Percentiles rank a stretch among this genome's conserved stretches.
These are phyloP conservation scores for Sarocladium brachiariae DNA, from an alignment of 2,329 filamentous ascomycete genomes.

Conservation along the genomic window DNA sequence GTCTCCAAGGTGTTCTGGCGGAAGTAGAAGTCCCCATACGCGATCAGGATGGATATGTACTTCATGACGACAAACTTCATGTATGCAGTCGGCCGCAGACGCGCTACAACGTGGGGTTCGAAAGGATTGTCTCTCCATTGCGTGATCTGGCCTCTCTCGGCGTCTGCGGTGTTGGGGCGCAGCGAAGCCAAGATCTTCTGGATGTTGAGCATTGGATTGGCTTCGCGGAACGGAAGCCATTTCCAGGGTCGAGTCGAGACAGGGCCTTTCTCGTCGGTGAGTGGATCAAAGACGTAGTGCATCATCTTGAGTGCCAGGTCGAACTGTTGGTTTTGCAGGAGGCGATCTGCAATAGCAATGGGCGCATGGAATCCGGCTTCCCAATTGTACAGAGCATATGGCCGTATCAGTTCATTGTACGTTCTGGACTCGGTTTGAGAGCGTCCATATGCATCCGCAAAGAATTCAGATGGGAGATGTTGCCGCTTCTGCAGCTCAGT, in stretches of 20 bases:
- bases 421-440: not conserved
- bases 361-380: conserved; percentile 5
- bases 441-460: not conserved
- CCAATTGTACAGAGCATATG: conserved; percentile 10
- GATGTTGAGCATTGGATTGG: not conserved
- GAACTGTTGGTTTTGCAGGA: conserved; percentile 2
- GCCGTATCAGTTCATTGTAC: not conserved
- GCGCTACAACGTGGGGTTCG: not conserved
- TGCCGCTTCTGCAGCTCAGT: not conserved
- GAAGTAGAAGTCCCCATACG: conserved; percentile 12
- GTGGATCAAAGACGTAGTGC: conserved; percentile 5
- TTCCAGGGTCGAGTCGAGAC: not conserved
- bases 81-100: not conserved
- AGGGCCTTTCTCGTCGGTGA: not conserved
- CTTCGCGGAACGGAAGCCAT: conserved; percentile 9
- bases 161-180: not conserved
- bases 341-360: not conserved
- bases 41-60: conserved; percentile 9
- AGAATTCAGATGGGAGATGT: not conserved
- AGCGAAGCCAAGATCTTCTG: not conserved
- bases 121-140: not conserved
- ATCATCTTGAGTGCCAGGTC: conserved; percentile 6
- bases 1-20: conserved; percentile 11
- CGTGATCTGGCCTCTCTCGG: not conserved
- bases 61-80: not conserved